These are phyloP conservation scores for Nitzschia inconspicua DNA, from an alignment of 108 stramenopile genomes.

Conservation along the genomic window DNA sequence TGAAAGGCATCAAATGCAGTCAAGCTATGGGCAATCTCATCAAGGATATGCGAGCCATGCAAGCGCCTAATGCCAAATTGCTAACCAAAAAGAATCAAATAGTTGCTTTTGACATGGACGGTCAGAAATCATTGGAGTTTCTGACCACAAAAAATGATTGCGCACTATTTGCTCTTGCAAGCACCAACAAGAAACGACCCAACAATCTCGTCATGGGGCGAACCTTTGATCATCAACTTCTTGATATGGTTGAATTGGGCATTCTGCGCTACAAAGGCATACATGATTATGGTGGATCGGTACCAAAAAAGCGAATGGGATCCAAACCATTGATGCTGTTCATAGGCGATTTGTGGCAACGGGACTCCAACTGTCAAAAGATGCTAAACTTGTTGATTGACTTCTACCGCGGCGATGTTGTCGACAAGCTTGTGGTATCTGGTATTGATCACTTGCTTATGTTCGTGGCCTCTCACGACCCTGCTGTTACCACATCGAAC, in stretches of 20 bases:
- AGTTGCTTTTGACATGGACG: slow-evolving; percentile 72
- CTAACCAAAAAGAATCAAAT: slow-evolving; percentile 86
- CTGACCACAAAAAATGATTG: slow-evolving; percentile 95
- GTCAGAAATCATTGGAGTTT: slow-evolving; percentile 78
- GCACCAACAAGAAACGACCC: slow-evolving; percentile 98
- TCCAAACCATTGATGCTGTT: slow-evolving; percentile 91
- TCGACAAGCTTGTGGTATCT: slow-evolving; percentile 79
- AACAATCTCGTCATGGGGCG: slow-evolving; percentile 96
- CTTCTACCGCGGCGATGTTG: slow-evolving; percentile 94
- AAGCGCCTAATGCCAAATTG: slow-evolving; percentile 80
- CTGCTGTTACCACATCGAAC: slow-evolving; percentile 1
- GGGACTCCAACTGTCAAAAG: slow-evolving; percentile 50
- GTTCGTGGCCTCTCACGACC: slow-evolving; percentile 68
- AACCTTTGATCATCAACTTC: slow-evolving; percentile 93
- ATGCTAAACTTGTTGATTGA: slow-evolving; percentile 93
- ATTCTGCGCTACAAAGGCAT: slow-evolving; percentile 77
- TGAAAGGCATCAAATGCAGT: slow-evolving; percentile 85
- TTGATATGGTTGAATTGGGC: slow-evolving; percentile 97
- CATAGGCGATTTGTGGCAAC: slow-evolving; percentile 89
- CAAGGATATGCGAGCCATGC: slow-evolving; percentile 79
- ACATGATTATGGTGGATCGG: slow-evolving; percentile 69
- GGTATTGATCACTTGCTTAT: slow-evolving; percentile 94
- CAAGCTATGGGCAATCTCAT: slow-evolving; percentile 80
- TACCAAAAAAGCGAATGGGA: slow-evolving; percentile 82
- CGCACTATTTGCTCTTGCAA: slow-evolving; percentile 87